These are phyloP conservation scores for Sclerospora graminicola DNA, from an alignment of 352 stramenopile species.

Conservation along the genomic window DNA sequence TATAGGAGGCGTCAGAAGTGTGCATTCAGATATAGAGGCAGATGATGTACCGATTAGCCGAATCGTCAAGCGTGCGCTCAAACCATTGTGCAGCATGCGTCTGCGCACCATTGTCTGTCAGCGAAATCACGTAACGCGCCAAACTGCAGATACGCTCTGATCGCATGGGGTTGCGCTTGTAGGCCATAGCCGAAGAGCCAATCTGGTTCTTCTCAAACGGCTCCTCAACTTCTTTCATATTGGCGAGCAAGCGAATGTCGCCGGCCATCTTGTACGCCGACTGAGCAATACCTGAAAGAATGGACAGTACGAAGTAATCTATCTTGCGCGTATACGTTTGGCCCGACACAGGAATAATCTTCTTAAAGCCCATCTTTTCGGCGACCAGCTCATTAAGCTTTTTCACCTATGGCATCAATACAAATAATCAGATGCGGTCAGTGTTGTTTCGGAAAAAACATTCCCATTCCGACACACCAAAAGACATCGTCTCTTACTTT, in stretches of 20 bases:
- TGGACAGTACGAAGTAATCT: slow-evolving; percentile 93
- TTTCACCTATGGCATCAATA: slow-evolving; percentile 69
- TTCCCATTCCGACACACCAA: slow-evolving; percentile 2
- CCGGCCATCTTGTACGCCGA: slow-evolving; percentile 98
- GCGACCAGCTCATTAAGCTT: slow-evolving; percentile 93
- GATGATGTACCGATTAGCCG: slow-evolving; percentile 86
- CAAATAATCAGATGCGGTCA: neutral
- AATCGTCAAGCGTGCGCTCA: slow-evolving; percentile 98
- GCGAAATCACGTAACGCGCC: slow-evolving; percentile 95
- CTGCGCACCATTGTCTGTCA: slow-evolving; percentile 94
- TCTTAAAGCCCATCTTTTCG: slow-evolving; percentile 96
- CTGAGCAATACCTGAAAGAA: slow-evolving; percentile 95
- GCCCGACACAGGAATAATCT: slow-evolving; percentile 94
- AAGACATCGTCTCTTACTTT: slow-evolving; percentile 45
- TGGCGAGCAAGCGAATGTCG: slow-evolving; percentile 97
- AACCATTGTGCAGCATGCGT: slow-evolving; percentile 98
- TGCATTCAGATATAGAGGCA: neutral
- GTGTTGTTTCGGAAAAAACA: too few species aligned
- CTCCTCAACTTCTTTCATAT: slow-evolving; percentile 99
- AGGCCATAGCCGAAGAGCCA: slow-evolving; percentile 97
- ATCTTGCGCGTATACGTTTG: slow-evolving; percentile 99
- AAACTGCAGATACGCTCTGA: slow-evolving; percentile 97
- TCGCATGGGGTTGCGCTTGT: slow-evolving; percentile 99
- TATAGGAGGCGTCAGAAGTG: slow-evolving; percentile 5
- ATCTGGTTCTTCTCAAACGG: slow-evolving; percentile 93